Evolutionary conservation across 2,329 filamentous ascomycete species (phyloP).

Genomic region (Apiospora saccharicola): DNA sequence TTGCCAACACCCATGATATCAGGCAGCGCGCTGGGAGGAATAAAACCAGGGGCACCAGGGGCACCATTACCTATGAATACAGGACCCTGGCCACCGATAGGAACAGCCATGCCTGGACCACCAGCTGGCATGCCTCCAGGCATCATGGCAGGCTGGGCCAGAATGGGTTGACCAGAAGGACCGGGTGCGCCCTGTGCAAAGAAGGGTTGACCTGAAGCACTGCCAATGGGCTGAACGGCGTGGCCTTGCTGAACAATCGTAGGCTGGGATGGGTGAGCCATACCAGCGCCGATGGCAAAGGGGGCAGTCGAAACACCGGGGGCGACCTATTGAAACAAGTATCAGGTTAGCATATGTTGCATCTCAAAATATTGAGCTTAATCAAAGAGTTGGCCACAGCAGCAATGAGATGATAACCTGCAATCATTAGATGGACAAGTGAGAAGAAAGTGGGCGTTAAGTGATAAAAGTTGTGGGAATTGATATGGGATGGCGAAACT

Average conservation of each 20-base stretch:
- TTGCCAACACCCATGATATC: constrained; percentile 61
- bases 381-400: neutral
- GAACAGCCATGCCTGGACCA: constrained; percentile 18
- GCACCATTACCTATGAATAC: constrained; percentile 29
- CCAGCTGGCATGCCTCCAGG: constrained; percentile 7
- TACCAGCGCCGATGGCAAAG: constrained; percentile 33
- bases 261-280: constrained; percentile 32
- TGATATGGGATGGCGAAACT: neutral
- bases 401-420: neutral
- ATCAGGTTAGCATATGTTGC: constrained; percentile 34
- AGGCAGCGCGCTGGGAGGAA: constrained; percentile 35
- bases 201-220: constrained; percentile 11
- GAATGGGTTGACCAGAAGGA: constrained; percentile 22
- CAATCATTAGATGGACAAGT: neutral
- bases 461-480: neutral
- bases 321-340: constrained; percentile 30
- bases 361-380: neutral
- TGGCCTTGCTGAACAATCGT: constrained; percentile 26
- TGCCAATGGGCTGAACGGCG: constrained; percentile 16
- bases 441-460: neutral
- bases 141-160: constrained; percentile 24
- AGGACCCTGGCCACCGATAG: constrained; percentile 21
- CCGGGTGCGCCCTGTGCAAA: neutral
- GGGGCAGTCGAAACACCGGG: constrained; percentile 34
- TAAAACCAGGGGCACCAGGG: constrained; percentile 26